Evolutionary conservation across 129 eudicot genomes (phyloP).

Genomic region (Arctium lappa): DNA sequence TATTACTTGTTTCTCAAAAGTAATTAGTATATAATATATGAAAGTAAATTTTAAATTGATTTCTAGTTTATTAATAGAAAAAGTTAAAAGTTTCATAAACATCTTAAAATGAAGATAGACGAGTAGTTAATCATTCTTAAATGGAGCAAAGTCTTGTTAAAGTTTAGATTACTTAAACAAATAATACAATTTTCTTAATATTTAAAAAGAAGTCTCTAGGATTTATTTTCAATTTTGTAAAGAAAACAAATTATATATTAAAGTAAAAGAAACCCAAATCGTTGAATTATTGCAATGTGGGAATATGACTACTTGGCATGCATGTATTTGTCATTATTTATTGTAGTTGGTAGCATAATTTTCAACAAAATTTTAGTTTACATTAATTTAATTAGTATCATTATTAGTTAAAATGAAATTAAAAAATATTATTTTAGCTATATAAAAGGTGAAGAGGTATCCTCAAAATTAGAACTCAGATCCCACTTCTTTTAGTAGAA

Average conservation of each 20-base stretch:
- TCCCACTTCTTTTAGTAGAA: slow-evolving; percentile 22
- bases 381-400: neutral
- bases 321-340: slow-evolving; percentile 10
- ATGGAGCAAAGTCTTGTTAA: neutral
- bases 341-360: slow-evolving; percentile 26
- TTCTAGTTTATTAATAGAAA: neutral
- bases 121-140: neutral
- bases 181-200: neutral
- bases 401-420: neutral
- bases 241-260: neutral
- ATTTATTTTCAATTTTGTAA: neutral
- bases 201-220: neutral
- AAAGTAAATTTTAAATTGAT: neutral
- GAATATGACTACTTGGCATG: slow-evolving; percentile 11
- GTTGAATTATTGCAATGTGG: slow-evolving; percentile 11
- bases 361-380: neutral
- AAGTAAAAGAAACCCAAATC: neutral
- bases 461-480: slow-evolving; percentile 27
- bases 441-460: slow-evolving; percentile 27
- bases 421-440: slow-evolving; percentile 6
- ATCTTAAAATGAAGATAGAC: too few relatives aligned
- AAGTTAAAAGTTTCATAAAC: too few relatives aligned
- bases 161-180: neutral
- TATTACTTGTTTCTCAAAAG: too few relatives aligned
- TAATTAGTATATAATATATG: too few relatives aligned